Evolutionary conservation across 163 green algal genomes (phyloP).

Genomic region (Picocystis sp.): DNA sequence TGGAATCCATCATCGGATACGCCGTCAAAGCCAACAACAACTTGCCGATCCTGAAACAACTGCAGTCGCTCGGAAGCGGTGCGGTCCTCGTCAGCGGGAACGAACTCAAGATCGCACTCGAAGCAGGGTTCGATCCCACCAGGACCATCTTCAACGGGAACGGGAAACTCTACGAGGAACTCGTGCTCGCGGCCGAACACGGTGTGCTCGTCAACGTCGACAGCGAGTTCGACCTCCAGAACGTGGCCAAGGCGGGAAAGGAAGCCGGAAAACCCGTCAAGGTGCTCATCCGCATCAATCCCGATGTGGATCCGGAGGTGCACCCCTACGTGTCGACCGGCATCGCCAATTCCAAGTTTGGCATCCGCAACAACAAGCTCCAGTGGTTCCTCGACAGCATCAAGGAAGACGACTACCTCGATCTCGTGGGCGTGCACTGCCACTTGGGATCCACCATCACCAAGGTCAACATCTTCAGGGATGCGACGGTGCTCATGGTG

Average conservation of each 20-base stretch:
- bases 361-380: constrained; percentile 77
- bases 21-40: constrained; percentile 96
- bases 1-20: constrained; percentile 84
- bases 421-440: constrained; percentile 84
- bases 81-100: constrained; percentile 84
- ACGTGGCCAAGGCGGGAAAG: constrained; percentile 39
- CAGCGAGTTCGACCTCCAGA: constrained; percentile 87
- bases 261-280: constrained; percentile 42
- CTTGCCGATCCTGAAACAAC: constrained; percentile 43
- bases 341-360: constrained; percentile 92
- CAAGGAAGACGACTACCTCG: constrained; percentile 44
- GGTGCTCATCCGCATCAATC: constrained; percentile 93
- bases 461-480: constrained; percentile 81
- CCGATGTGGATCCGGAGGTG: constrained; percentile 90
- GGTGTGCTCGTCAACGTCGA: constrained; percentile 90
- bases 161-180: constrained; percentile 83
- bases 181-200: constrained; percentile 65
- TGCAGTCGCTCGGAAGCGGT: constrained; percentile 51
- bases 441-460: constrained; percentile 95
- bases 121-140: constrained; percentile 64
- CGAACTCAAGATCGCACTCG: constrained; percentile 60
- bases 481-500: constrained; percentile 84
- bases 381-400: constrained; percentile 93
- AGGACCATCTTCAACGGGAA: constrained; percentile 94
- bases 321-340: constrained; percentile 93